Evolutionary conservation across 768 basidiomycete genomes (phyloP), one percentile per base, ranked within the genome.

Genomic region (Termitomyces sp.): DNA sequence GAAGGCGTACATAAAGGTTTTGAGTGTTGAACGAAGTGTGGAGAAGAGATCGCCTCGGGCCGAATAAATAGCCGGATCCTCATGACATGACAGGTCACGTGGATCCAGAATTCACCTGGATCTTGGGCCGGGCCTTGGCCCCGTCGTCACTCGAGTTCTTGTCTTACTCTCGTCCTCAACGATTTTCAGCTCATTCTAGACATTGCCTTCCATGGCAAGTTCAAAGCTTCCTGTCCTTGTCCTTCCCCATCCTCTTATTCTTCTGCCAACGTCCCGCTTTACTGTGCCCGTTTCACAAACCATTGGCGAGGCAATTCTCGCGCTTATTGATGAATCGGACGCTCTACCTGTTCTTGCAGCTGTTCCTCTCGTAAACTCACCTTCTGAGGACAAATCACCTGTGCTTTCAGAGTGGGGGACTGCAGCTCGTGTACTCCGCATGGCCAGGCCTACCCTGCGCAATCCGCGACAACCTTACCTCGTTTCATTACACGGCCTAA

Each of bases 201-300:
- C 53, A 48, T 49, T 55, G 56, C 49, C 63, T 56, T 55, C 56
- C 45, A 80, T 79, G 79, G 74, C 77, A 7, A 73, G 71, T 70
- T 76, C 82, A 4, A 84, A 81, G 61, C 80, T 95, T 7, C 86
- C 88, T 4, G 76, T 94, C 33, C 78, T 96, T 51, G 79, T 84
- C 6, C 84, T 96, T 33, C 81, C 85, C 0, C 79, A 88, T 63
- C 94, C 94, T 0, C 75, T 85, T 49, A 75, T 95, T 60, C 84
- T 95, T 40, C 83, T 93, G 13, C 94, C 94, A 0, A 85, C 84
- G 8, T 84, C 89, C 0, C 77, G 86, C 15, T 77, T 91, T 48
- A 87, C 90, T 0, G 73, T 94, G 61, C 86, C 89, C 0, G 80
- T 96, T 22, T 78, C 84, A 18, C 79, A 78, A 20, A 65, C 80